Conservation (phyloP, 352 stramenopile species). For the Peronospora farinosa region DNA sequence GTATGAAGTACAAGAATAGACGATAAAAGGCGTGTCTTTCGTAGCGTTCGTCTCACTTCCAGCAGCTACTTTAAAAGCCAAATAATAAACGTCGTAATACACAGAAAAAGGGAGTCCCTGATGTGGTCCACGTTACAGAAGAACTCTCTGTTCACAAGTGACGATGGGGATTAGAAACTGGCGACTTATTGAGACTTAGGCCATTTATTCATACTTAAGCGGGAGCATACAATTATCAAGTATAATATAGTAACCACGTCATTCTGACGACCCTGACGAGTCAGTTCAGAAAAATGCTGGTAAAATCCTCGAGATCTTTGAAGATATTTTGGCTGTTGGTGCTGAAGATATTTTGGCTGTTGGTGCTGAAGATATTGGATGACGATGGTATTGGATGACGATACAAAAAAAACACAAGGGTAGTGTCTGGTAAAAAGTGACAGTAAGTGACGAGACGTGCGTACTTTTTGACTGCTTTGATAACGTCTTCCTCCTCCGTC, state of each 20-base stretch:
- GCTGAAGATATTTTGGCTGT: no score
- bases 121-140: neutral
- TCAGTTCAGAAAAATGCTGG: no score
- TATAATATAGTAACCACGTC: neutral
- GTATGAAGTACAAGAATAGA: neutral
- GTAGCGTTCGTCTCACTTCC: neutral
- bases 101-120: constrained; percentile 12
- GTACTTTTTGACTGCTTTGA: neutral
- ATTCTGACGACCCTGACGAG: no score
- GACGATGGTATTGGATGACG: no score
- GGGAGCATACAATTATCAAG: constrained; percentile 18
- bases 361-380: no score
- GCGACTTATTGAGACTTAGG: neutral
- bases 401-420: no score
- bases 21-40: neutral
- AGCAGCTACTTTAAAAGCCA: no score
- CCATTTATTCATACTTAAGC: neutral
- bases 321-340: no score
- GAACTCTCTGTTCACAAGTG: constrained; percentile 5
- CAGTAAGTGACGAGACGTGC: no score
- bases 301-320: no score
- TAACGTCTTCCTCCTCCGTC: neutral
- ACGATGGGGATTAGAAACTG: constrained; percentile 14
- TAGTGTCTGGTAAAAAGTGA: no score
- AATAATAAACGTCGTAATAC: no score